These are phyloP conservation scores for Amylocystis lapponica DNA, from an alignment of 768 basidiomycete species.

Conservation along the genomic window DNA sequence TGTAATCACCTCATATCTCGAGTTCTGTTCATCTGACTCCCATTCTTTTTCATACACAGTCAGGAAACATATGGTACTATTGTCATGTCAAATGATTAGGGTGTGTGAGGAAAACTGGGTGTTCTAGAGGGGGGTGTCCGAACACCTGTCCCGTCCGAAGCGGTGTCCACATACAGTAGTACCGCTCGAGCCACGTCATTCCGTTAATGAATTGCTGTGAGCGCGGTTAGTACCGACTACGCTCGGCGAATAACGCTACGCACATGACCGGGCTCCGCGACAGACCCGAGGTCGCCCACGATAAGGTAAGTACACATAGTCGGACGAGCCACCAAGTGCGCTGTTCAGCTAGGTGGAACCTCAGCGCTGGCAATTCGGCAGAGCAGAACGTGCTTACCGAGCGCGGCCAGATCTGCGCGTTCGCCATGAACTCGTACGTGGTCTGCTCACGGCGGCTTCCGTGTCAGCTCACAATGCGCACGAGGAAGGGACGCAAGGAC, in stretches of 20 bases:
- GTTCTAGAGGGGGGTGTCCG: no score
- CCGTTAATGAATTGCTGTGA: slow-evolving; percentile 29
- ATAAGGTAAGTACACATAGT: slow-evolving; percentile 34
- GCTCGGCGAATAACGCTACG: no score
- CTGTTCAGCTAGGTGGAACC: slow-evolving; percentile 39
- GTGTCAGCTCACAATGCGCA: no score
- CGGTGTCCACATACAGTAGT: no score
- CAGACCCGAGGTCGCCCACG: slow-evolving; percentile 31
- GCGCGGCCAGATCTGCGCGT: slow-evolving; percentile 39
- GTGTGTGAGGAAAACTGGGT: no score
- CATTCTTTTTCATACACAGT: no score
- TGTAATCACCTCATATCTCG: no score
- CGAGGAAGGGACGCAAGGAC: not conserved
- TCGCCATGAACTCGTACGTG: slow-evolving; percentile 34
- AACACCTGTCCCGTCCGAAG: no score
- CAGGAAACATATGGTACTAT: no score
- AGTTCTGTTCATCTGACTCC: no score
- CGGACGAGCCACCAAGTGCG: slow-evolving; percentile 44
- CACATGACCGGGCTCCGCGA: slow-evolving; percentile 36
- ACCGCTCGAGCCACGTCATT: slow-evolving; percentile 30
- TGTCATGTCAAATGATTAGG: no score
- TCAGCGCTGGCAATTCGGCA: slow-evolving; percentile 18
- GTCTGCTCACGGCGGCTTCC: slow-evolving; percentile 7
- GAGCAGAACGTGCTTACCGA: slow-evolving; percentile 21
- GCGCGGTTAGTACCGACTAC: no score